Conservation (phyloP, 257 asterid genomes). For the Solanum sejunctum region DNA sequence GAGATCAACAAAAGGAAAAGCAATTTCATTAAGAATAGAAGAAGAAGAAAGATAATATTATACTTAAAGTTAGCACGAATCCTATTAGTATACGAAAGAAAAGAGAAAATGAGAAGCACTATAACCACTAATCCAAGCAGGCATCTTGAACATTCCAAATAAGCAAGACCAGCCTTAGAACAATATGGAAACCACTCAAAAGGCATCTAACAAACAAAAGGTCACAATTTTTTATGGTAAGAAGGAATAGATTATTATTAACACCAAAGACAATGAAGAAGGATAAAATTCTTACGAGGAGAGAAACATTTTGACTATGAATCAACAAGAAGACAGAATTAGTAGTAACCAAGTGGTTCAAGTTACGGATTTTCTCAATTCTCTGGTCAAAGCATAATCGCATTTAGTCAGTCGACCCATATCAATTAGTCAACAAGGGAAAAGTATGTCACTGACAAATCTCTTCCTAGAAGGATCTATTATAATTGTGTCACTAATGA, state of each 20-base stretch:
- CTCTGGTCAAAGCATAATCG: no score
- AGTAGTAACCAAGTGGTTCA: no score
- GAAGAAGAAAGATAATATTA: no score
- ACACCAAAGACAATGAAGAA: no score
- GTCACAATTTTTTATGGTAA: not conserved
- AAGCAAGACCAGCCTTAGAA: not conserved
- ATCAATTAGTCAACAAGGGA: not conserved
- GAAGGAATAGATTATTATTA: not conserved
- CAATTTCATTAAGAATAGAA: not conserved
- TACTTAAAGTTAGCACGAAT: not conserved
- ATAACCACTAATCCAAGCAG: not conserved
- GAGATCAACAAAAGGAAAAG: no score
- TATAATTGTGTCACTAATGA: not conserved
- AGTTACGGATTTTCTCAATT: no score
- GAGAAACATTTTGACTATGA: no score
- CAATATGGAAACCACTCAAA: no score
- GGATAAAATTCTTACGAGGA: no score
- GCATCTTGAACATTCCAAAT: not conserved
- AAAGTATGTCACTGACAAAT: no score
- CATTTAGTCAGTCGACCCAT: not conserved
- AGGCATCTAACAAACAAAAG: not conserved
- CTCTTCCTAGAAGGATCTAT: not conserved
- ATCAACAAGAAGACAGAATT: no score
- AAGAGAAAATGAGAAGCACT: not conserved
- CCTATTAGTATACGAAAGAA: not conserved